A percentile compares a stretch with the other conserved stretches of the same genome.
Conservation (phyloP, 495 filamentous ascomycete genomes). For the Hypomontagnella monticulosa region DNA sequence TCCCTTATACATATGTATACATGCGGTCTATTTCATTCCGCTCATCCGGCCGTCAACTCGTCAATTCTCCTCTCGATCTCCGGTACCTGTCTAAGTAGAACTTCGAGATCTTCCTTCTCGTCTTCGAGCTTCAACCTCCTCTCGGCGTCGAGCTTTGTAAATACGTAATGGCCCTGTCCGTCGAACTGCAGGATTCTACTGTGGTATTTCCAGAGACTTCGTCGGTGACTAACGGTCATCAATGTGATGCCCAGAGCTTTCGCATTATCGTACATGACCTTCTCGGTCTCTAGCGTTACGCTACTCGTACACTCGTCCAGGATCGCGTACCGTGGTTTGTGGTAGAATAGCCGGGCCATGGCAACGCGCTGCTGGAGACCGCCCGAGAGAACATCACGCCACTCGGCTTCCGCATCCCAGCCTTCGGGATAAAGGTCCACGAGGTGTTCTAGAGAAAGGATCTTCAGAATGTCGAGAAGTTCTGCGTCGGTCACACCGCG, state of each 20-base stretch:
- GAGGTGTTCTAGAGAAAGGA: constrained; percentile 84
- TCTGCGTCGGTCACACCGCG: constrained; percentile 87
- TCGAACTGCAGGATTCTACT: constrained; percentile 94
- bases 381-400: constrained; percentile 88
- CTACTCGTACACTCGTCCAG: constrained; percentile 95
- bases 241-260: constrained; percentile 90
- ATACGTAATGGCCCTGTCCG: constrained; percentile 89
- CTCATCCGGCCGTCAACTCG: constrained; percentile 68
- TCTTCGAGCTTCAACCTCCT: constrained; percentile 86
- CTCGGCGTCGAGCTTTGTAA: constrained; percentile 91
- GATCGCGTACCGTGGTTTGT: constrained; percentile 90
- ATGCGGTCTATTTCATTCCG: neutral
- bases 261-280: constrained; percentile 95
- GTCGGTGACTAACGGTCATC: constrained; percentile 92
- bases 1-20: constrained; percentile 5
- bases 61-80: constrained; percentile 86
- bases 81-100: constrained; percentile 82
- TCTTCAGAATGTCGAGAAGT: constrained; percentile 76
- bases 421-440: constrained; percentile 79
- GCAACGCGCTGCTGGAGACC: constrained; percentile 97
- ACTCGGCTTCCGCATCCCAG: constrained; percentile 96
- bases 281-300: constrained; percentile 92
- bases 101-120: constrained; percentile 93
- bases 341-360: constrained; percentile 97
- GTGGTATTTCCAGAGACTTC: constrained; percentile 97